Percentiles rank a stretch among this genome's conserved stretches.
Evolutionary conservation across 2,329 filamentous ascomycete genomes (phyloP).

Genomic region (Chaetomiaceae sp.): DNA sequence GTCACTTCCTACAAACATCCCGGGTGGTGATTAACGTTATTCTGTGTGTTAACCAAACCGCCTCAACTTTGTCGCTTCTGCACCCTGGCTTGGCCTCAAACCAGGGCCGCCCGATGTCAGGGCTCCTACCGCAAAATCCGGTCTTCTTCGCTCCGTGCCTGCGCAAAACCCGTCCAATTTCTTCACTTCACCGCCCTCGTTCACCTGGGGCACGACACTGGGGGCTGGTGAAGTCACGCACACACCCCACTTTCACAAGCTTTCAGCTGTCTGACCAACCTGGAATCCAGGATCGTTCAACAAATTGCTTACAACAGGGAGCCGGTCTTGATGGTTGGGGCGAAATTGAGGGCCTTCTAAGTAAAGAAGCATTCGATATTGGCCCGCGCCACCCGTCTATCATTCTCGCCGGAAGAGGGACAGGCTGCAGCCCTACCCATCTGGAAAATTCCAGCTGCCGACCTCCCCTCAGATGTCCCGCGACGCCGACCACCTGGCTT

Average conservation of each 20-base stretch:
- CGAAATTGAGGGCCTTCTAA: constrained; percentile 24
- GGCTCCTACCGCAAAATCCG: too few relatives aligned
- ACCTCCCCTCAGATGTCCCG: constrained; percentile 14
- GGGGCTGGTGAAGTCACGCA: not conserved
- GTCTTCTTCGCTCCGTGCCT: not conserved
- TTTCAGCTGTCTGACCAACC: constrained; percentile 14
- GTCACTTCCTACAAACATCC: too few relatives aligned
- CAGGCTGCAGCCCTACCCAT: constrained; percentile 29
- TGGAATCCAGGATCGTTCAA: too few relatives aligned
- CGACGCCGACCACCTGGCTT: constrained; percentile 11
- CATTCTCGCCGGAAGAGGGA: constrained; percentile 6
- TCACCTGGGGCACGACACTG: not conserved
- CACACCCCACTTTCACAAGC: constrained; percentile 6
- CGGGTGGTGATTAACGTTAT: too few relatives aligned
- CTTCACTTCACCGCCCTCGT: not conserved
- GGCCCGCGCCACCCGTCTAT: constrained; percentile 11
- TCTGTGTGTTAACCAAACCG: too few relatives aligned
- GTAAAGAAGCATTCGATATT: constrained; percentile 27
- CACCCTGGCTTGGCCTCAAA: too few relatives aligned
- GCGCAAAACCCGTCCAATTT: not conserved
- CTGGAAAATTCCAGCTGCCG: constrained; percentile 14
- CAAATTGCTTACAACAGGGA: constrained; percentile 23
- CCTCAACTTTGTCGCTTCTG: too few relatives aligned
- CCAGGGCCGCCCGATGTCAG: too few relatives aligned
- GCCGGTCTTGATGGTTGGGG: constrained; percentile 4